These are phyloP conservation scores for Thalassiosira exigua DNA, from an alignment of 352 stramenopile genomes.

Conservation along the genomic window DNA sequence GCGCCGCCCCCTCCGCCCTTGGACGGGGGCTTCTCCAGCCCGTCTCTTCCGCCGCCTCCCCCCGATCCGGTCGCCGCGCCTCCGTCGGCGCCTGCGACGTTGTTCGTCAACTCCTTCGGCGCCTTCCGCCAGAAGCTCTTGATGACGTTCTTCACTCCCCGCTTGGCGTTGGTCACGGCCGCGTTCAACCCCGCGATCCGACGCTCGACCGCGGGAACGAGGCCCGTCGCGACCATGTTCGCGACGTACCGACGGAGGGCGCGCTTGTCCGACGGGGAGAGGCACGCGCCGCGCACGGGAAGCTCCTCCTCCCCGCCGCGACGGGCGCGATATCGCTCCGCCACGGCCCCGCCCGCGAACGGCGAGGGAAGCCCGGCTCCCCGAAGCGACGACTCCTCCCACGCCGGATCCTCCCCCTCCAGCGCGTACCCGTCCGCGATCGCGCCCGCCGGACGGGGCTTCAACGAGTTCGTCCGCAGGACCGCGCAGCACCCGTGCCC, in stretches of 20 bases:
- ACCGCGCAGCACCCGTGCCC: conserved; percentile 62
- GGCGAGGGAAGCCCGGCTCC: no score
- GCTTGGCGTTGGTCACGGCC: conserved; percentile 82
- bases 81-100: not conserved
- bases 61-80: not conserved
- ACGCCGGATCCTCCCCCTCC: conserved; percentile 24
- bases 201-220: conserved; percentile 78
- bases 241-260: conserved; percentile 73
- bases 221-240: conserved; percentile 62
- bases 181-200: conserved; percentile 80
- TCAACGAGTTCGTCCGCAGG: conserved; percentile 73
- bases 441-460: conserved; percentile 14
- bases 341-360: conserved; percentile 29
- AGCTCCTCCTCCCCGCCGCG: conserved; percentile 1
- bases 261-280: conserved; percentile 71
- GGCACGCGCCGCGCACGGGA: conserved; percentile 57
- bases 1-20: not conserved
- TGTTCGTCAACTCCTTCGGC: conserved; percentile 46
- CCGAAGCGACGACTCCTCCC: conserved; percentile 24
- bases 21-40: no score
- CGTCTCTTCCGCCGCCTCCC: no score
- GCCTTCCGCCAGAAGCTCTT: conserved; percentile 81
- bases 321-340: conserved; percentile 23
- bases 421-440: conserved; percentile 27
- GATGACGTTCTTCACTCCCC: conserved; percentile 83